Percentiles rank a stretch among this genome's conserved stretches.
Conservation (phyloP, 305 asterid genomes). For the Fraxinus albicans region DNA sequence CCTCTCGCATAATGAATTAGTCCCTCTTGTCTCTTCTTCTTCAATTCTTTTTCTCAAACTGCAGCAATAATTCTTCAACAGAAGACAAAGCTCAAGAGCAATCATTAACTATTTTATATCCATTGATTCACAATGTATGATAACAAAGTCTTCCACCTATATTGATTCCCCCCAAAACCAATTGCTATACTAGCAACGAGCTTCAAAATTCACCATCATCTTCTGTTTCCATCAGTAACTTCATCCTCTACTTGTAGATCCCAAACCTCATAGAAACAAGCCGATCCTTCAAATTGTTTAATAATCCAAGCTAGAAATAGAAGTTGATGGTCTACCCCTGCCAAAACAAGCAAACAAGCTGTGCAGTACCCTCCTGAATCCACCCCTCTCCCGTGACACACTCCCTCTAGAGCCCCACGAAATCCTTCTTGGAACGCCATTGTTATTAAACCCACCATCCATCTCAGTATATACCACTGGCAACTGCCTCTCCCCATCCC, state of each 20-base stretch:
- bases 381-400: conserved; percentile 52
- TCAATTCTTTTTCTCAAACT: conserved; percentile 9
- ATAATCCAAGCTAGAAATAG: conserved; percentile 59
- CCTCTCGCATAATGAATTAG: background rate
- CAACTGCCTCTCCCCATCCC: no score
- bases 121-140: conserved; percentile 30
- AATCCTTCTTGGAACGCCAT: no score
- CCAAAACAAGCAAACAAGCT: conserved; percentile 77
- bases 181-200: background rate
- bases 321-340: conserved; percentile 33
- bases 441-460: no score
- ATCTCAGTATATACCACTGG: no score
- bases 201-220: conserved; percentile 38
- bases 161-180: background rate
- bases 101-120: background rate
- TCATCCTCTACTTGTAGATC: conserved; percentile 26
- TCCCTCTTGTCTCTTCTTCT: background rate
- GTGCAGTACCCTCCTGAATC: conserved; percentile 62
- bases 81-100: conserved; percentile 10
- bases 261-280: no score
- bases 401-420: conserved; percentile 25
- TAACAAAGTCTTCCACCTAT: conserved; percentile 13
- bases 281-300: conserved; percentile 37
- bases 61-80: background rate
- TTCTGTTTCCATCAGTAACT: conserved; percentile 41